phyloP scores from a whole-genome alignment of 345 rosid species.

The Adansonia digitata region DNA sequence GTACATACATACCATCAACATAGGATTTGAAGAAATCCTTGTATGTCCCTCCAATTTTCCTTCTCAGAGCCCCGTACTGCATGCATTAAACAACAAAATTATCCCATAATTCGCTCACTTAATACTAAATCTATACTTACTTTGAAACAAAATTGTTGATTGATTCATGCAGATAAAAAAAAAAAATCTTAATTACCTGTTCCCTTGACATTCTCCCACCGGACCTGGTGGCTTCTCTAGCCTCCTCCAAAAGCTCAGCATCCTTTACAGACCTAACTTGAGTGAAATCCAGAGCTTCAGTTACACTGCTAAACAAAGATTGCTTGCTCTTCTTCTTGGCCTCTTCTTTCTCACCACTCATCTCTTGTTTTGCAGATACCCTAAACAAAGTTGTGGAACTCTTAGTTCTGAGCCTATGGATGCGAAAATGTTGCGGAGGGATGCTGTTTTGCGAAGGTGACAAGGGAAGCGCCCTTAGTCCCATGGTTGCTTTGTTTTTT shows the following conservation, averaged over 20 bases:
- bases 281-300: slow-evolving; percentile 66
- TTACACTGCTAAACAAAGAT: slow-evolving; percentile 55
- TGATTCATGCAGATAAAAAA: neutral
- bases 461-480: slow-evolving; percentile 34
- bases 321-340: slow-evolving; percentile 33
- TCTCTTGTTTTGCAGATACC: slow-evolving; percentile 36
- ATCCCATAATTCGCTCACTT: too few relatives aligned
- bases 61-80: slow-evolving; percentile 87
- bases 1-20: slow-evolving; percentile 49
- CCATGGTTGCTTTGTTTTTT: slow-evolving; percentile 24
- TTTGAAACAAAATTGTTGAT: neutral
- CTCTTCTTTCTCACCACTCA: slow-evolving; percentile 24
- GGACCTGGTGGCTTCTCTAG: slow-evolving; percentile 62
- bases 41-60: slow-evolving; percentile 87
- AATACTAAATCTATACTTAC: too few relatives aligned
- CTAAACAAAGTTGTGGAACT: slow-evolving; percentile 2
- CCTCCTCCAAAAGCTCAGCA: slow-evolving; percentile 71
- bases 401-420: slow-evolving; percentile 9
- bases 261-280: slow-evolving; percentile 74
- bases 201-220: slow-evolving; percentile 65
- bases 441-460: slow-evolving; percentile 30
- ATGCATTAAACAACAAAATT: slow-evolving; percentile 10
- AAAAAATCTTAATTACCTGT: slow-evolving; percentile 40
- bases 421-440: slow-evolving; percentile 24
- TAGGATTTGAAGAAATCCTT: slow-evolving; percentile 93